Percentiles rank a stretch among this genome's conserved stretches.
These are phyloP conservation scores for Zychaea mexicana DNA, from an alignment of 371 early-diverging fungal species.

Conservation along the genomic window DNA sequence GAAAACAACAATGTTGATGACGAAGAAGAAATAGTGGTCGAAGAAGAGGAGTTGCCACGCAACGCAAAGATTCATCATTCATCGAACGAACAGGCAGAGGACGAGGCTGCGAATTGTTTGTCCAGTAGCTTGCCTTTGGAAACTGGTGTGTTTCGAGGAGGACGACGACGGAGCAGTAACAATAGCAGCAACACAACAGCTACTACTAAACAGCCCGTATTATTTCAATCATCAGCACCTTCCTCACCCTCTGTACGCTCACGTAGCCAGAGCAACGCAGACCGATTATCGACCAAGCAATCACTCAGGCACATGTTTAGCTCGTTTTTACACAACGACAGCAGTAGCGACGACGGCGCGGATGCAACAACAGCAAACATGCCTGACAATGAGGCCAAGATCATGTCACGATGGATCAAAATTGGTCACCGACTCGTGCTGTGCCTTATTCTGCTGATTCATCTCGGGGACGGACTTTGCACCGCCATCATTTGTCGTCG, in stretches of 20 bases:
- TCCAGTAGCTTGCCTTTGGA: conserved; percentile 42
- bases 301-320: conserved; percentile 27
- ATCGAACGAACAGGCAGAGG: background rate
- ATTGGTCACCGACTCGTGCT: conserved; percentile 17
- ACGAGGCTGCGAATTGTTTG: conserved; percentile 2
- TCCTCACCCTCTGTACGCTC: conserved; percentile 34
- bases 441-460: conserved; percentile 25
- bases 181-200: background rate
- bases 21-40: background rate
- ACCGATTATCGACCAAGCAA: conserved; percentile 11
- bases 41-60: conserved; percentile 1
- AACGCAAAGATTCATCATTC: conserved; percentile 7
- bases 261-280: conserved; percentile 26
- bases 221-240: conserved; percentile 22
- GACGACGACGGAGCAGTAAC: background rate
- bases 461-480: conserved; percentile 25
- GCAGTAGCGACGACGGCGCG: conserved; percentile 7
- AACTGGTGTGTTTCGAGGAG: conserved; percentile 5
- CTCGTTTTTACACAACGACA: conserved; percentile 18
- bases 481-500: conserved; percentile 33
- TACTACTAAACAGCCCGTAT: background rate
- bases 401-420: conserved; percentile 35
- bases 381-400: conserved; percentile 27
- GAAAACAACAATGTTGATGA: background rate
- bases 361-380: conserved; percentile 8